A percentile compares a stretch with the other conserved stretches of the same genome.
phyloP scores from a whole-genome alignment of 495 filamentous ascomycete genomes.

The Annulohypoxylon moriforme region DNA sequence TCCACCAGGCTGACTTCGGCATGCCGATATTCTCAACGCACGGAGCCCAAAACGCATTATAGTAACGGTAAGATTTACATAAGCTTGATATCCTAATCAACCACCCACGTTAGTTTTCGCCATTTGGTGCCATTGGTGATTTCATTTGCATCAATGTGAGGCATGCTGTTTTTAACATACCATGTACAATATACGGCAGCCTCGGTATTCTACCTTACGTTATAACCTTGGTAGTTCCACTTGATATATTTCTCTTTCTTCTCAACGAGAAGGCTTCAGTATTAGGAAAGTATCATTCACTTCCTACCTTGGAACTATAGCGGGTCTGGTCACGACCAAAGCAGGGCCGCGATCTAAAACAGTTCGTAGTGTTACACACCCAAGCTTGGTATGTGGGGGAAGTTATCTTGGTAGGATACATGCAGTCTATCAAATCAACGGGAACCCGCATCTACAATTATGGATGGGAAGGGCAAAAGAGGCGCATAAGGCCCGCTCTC shows the following conservation, averaged over 20 bases:
- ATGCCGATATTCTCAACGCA: slow-evolving; percentile 3
- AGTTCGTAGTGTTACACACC: slow-evolving; percentile 36
- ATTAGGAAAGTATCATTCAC: background rate
- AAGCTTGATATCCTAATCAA: background rate
- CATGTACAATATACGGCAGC: background rate
- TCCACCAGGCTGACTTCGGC: slow-evolving; percentile 12
- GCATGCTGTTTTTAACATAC: background rate
- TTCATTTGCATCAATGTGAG: background rate
- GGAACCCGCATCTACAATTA: slow-evolving; percentile 40
- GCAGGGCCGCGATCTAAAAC: slow-evolving; percentile 24
- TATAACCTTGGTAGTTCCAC: background rate
- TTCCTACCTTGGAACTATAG: background rate
- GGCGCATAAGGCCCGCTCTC: slow-evolving; percentile 1
- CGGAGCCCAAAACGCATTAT: background rate
- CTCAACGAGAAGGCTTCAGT: background rate
- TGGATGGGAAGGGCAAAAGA: slow-evolving; percentile 18
- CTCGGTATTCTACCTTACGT: background rate
- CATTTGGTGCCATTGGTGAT: background rate
- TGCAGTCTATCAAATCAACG: slow-evolving; percentile 39
- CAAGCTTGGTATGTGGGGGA: slow-evolving; percentile 34
- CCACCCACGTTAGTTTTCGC: background rate
- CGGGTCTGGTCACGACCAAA: background rate
- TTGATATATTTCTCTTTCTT: background rate
- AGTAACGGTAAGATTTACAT: background rate
- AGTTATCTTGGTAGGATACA: slow-evolving; percentile 32